Percentiles rank a stretch among this genome's conserved stretches.
Conservation (phyloP, 345 rosid genomes). For the Eucalyptus tenuipes region DNA sequence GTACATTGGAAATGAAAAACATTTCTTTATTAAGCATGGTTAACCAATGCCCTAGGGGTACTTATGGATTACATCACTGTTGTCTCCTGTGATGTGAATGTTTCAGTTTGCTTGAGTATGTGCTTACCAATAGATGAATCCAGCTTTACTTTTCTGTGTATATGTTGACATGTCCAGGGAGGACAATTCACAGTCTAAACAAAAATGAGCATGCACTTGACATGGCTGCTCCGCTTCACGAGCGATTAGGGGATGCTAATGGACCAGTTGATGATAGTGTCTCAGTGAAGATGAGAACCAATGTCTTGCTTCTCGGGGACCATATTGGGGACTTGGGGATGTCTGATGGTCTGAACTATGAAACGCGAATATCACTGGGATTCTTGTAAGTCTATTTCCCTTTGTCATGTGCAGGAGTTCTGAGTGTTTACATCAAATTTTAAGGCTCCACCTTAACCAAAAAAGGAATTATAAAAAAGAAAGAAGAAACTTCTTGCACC, state of each 20-base stretch:
- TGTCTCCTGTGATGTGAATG: background rate
- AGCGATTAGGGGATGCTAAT: constrained; percentile 29
- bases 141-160: background rate
- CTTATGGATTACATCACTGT: background rate
- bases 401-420: background rate
- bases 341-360: constrained; percentile 82
- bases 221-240: constrained; percentile 80
- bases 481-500: background rate
- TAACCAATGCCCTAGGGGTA: background rate
- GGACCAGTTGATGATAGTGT: constrained; percentile 19
- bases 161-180: constrained; percentile 26
- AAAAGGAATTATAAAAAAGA: background rate
- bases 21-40: background rate
- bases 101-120: background rate
- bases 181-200: constrained; percentile 71
- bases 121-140: background rate
- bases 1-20: background rate
- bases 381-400: constrained; percentile 52
- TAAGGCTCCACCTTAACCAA: background rate
- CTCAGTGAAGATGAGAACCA: constrained; percentile 53
- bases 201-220: constrained; percentile 89
- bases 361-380: constrained; percentile 64
- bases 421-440: background rate
- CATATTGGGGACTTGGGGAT: constrained; percentile 75
- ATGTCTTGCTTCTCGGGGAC: constrained; percentile 85